These are phyloP conservation scores for Saccharomycodes ludwigii DNA, from an alignment of 805 yeast genomes.

Conservation along the genomic window DNA sequence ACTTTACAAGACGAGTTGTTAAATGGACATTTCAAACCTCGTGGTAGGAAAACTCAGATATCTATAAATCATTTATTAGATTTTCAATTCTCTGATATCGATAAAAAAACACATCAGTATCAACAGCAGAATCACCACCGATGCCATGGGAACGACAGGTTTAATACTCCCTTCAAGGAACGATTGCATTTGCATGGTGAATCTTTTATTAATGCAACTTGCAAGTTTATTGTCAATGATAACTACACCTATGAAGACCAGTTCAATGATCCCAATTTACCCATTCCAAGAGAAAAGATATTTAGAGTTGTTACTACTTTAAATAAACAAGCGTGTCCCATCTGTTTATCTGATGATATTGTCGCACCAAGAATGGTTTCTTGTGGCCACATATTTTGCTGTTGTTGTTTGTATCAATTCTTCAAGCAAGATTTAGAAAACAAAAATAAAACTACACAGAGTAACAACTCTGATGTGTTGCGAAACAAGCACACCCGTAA, in stretches of 20 bases:
- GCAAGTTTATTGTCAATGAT: conserved; percentile 68
- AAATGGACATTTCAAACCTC: conserved; percentile 21
- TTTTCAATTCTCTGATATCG: conserved; percentile 35
- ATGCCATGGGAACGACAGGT: conserved; percentile 2
- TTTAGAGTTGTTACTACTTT: conserved; percentile 61
- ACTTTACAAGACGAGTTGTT: conserved; percentile 25
- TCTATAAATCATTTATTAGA: conserved; percentile 57
- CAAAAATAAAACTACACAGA: conserved; percentile 4
- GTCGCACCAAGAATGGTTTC: conserved; percentile 90
- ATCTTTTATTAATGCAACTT: conserved; percentile 70
- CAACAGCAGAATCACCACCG: background rate
- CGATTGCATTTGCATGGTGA: conserved; percentile 46
- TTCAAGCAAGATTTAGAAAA: conserved; percentile 37
- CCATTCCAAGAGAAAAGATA: conserved; percentile 48
- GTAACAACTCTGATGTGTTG: conserved; percentile 2
- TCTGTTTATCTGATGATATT: conserved; percentile 73
- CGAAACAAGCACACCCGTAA: conserved; percentile 30
- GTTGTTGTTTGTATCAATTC: conserved; percentile 65
- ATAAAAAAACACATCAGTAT: conserved; percentile 5
- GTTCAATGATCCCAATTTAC: conserved; percentile 61
- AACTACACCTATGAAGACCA: conserved; percentile 44
- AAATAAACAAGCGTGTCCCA: conserved; percentile 75
- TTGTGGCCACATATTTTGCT: conserved; percentile 90
- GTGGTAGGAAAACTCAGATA: conserved; percentile 31
- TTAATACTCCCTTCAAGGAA: conserved; percentile 10